phyloP scores from a whole-genome alignment of 441 rosid genomes.

The Biscutella laevigata region DNA sequence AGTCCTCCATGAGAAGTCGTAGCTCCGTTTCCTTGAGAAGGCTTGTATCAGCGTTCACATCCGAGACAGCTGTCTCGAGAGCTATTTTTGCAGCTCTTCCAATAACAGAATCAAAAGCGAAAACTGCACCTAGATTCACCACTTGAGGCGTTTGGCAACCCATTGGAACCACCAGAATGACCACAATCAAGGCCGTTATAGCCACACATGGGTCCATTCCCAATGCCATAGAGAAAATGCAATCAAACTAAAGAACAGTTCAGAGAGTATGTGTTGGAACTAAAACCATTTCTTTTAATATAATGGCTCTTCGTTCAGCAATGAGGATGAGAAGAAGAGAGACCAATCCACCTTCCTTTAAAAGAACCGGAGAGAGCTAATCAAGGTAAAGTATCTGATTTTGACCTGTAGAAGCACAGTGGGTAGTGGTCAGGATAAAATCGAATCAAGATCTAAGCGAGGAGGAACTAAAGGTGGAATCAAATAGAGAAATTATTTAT shows the following conservation, averaged over 20 bases:
- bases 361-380: neutral
- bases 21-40: constrained; percentile 52
- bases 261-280: neutral
- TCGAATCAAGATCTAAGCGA: constrained; percentile 10
- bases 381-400: neutral
- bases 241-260: constrained; percentile 10
- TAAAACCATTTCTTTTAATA: constrained; percentile 2
- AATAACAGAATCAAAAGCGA: constrained; percentile 57
- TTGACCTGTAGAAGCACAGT: neutral
- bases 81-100: constrained; percentile 78
- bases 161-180: constrained; percentile 30
- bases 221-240: constrained; percentile 16
- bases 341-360: neutral
- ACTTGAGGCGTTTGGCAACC: constrained; percentile 38
- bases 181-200: constrained; percentile 22
- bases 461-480: neutral
- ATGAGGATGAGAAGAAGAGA: neutral
- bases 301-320: constrained; percentile 5
- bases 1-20: constrained; percentile 37
- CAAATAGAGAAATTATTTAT: neutral
- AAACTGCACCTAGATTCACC: constrained; percentile 64
- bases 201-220: constrained; percentile 3
- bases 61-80: constrained; percentile 52
- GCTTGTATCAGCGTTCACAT: constrained; percentile 45
- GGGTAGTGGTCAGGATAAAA: neutral